Evolutionary conservation across 108 stramenopile species (phyloP), one percentile per base, ranked within the genome.

Genomic region (Pseudonitzschia delicatissima): DNA sequence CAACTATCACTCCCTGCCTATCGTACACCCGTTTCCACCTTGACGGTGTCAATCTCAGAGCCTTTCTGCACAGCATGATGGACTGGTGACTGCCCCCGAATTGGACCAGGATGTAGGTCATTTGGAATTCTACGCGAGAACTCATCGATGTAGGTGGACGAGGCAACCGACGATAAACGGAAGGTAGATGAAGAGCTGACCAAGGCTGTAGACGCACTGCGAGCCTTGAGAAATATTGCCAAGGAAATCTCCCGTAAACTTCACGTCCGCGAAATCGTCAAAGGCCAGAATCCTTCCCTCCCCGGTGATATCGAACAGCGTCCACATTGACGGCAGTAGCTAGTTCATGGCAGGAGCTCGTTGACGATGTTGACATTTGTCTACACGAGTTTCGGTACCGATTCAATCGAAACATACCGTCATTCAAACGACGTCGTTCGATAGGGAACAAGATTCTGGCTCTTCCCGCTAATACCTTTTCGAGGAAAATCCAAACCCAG

Each of bases 21-120:
- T 87, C 85, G 28, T 93, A 93, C 71, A 62, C 13, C 13, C 60
- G 91, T 20, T 89, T 93, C 66, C 88, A 88, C 69, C 78, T 93
- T 18, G 92, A 93, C 61, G 63, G 64, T 12, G 70, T 88, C 20
- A 93, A 93, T 58, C 64, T 90, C 13, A 47, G 62, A 13, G 82
- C 77, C 1, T 93, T 93, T 60, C 58, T 87, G 18, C 65, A 79
- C 31, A 83, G 82, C 23, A 60, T 85, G 49, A 55, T 80, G 12
- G 82, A 82, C 32, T 69, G 78, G 32, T n/a, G n/a, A 88, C 90
- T 81, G 87, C 88, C 15, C 76, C 79, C 0, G 92, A 90, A 49
- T 78, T 90, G 13, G 76, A 85, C 15, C 92, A 90, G 23, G 76
- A 80, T 39, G 86, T n/a, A 87, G 50, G 78, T 90, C 5, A 28